phyloP scores from a whole-genome alignment of 805 yeast species.

The Saturnispora saitoi region DNA sequence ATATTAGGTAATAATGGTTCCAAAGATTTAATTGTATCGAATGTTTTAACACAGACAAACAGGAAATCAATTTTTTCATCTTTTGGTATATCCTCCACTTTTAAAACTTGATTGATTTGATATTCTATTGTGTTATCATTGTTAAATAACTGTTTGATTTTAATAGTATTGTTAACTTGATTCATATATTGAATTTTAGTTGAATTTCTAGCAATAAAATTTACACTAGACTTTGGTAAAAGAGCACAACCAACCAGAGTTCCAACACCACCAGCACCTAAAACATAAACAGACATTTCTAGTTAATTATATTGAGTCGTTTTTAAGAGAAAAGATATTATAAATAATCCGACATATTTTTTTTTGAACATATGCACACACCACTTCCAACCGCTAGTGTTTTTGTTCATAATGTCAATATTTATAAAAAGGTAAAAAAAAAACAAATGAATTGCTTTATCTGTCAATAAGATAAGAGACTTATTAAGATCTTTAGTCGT shows the following conservation, averaged over 20 bases:
- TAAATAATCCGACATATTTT: not conserved
- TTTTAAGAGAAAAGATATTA: not conserved
- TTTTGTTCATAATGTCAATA: no score
- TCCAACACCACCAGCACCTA: conserved; percentile 32
- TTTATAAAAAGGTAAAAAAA: no score
- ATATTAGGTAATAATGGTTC: conserved; percentile 44
- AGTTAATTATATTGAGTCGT: not conserved
- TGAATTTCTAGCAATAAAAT: conserved; percentile 23
- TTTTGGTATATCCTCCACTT: conserved; percentile 14
- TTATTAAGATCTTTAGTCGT: no score
- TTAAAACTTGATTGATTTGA: conserved; percentile 15
- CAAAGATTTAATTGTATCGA: conserved; percentile 61
- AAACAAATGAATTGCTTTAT: no score
- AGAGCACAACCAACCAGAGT: conserved; percentile 23
- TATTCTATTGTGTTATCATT: conserved; percentile 11
- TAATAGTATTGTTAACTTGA: conserved; percentile 14
- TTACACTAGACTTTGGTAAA: conserved; percentile 16
- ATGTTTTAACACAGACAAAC: conserved; percentile 73
- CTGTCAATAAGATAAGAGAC: no score
- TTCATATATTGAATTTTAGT: conserved; percentile 18
- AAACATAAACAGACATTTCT: conserved; percentile 19
- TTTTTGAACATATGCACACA: not conserved
- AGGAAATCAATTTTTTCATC: conserved; percentile 28
- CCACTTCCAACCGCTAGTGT: no score
- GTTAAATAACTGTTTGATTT: conserved; percentile 22